Evolutionary conservation across 306 rosid species (phyloP).

Genomic region (Calophaca sinica): DNA sequence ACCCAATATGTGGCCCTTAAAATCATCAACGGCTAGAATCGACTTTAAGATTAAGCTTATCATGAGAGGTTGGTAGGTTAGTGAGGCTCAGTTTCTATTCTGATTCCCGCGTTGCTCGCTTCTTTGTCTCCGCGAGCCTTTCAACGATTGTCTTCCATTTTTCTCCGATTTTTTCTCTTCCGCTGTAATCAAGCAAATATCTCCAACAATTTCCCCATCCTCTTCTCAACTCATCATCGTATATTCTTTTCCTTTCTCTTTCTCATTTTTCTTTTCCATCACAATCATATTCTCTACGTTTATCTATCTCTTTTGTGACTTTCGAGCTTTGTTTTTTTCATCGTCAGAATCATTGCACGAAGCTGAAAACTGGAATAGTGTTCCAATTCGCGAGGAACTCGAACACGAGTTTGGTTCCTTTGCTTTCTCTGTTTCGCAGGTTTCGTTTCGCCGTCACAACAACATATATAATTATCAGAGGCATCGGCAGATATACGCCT

Average conservation of each 20-base stretch:
- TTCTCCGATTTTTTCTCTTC: constrained; percentile 25
- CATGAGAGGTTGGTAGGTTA: not conserved
- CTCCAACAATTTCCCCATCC: not conserved
- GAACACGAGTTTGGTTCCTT: constrained; percentile 41
- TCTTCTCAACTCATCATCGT: not conserved
- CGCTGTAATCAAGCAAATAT: not conserved
- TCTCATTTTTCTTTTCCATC: not conserved
- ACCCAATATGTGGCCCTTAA: not conserved
- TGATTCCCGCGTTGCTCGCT: constrained; percentile 45
- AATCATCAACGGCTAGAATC: not conserved
- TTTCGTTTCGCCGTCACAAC: too few species aligned
- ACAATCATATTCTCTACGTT: not conserved
- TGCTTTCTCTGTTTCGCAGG: not conserved
- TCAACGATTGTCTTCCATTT: constrained; percentile 1
- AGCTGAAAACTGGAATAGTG: not conserved
- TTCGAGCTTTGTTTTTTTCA: too few species aligned
- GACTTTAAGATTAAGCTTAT: not conserved
- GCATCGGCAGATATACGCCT: too few species aligned
- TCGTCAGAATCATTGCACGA: not conserved
- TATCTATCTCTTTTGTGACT: not conserved
- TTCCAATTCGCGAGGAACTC: constrained; percentile 22
- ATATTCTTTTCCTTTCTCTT: too few species aligned
- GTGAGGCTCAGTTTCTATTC: not conserved
- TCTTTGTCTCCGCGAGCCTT: constrained; percentile 15
- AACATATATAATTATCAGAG: too few species aligned